These are phyloP conservation scores for Lepidium africanum DNA, from an alignment of 345 rosid species.

Conservation along the genomic window DNA sequence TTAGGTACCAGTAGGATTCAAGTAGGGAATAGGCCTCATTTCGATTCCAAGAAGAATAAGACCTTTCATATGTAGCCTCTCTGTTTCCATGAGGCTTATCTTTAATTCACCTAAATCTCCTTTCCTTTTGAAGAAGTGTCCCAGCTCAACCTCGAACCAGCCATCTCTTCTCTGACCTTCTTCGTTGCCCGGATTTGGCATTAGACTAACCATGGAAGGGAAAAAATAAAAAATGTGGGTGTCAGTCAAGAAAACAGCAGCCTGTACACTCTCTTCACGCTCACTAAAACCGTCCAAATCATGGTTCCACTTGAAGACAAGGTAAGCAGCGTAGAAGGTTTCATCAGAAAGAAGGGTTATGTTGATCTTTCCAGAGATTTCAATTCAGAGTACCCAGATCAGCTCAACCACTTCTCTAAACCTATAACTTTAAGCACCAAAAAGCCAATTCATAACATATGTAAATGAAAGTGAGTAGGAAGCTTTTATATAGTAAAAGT, in stretches of 20 bases:
- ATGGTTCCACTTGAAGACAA: conserved; percentile 28
- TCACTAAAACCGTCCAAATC: conserved; percentile 40
- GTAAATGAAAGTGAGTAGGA: no score
- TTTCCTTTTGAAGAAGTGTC: conserved; percentile 26
- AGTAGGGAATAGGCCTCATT: conserved; percentile 26
- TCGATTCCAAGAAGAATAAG: conserved; percentile 36
- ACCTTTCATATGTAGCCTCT: conserved; percentile 2
- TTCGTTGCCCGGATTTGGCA: background rate
- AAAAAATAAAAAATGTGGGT: background rate
- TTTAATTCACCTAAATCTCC: conserved; percentile 23
- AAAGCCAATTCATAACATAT: no score
- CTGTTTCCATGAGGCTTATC: conserved; percentile 14
- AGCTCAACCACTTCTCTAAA: conserved; percentile 41
- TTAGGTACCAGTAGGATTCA: background rate
- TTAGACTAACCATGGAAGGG: conserved; percentile 16
- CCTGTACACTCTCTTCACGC: conserved; percentile 14
- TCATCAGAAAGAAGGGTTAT: conserved; percentile 27
- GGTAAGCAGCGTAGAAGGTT: conserved; percentile 46
- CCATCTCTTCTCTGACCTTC: conserved; percentile 28
- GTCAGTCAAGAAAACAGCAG: conserved; percentile 3
- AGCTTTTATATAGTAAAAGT: no score
- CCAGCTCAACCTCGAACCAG: conserved; percentile 39
- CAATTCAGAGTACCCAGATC: conserved; percentile 30
- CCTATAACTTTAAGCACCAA: conserved; percentile 11
- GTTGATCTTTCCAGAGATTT: conserved; percentile 34